These are phyloP conservation scores for Colletotrichum tropicicola DNA, from an alignment of 2,329 filamentous ascomycete genomes.

Conservation along the genomic window DNA sequence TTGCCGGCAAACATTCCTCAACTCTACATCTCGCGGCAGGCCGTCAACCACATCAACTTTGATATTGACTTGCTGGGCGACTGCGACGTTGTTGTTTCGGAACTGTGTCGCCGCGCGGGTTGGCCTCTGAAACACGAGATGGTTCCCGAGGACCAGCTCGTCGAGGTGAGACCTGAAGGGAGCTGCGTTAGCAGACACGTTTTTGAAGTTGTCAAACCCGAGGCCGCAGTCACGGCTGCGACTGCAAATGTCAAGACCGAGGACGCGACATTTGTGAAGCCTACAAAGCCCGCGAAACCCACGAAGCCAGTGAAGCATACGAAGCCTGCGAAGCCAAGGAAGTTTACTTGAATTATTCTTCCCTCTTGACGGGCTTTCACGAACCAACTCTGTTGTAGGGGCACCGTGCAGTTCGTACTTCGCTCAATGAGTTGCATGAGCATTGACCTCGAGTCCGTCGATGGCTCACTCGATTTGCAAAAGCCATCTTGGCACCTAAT, in stretches of 20 bases:
- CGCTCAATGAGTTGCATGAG: not conserved
- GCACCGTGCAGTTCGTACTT: not conserved
- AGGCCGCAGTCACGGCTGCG: not conserved
- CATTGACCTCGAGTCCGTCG: conserved; percentile 5
- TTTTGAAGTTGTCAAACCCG: conserved; percentile 39
- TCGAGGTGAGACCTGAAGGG: conserved; percentile 62
- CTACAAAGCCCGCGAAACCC: conserved; percentile 3
- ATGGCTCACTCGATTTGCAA: not conserved
- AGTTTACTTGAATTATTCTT: not conserved
- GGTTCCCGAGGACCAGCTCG: conserved; percentile 73
- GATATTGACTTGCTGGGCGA: conserved; percentile 97
- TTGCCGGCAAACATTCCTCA: conserved; percentile 84
- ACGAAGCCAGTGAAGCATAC: conserved; percentile 6
- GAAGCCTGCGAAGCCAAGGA: conserved; percentile 21
- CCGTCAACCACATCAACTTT: conserved; percentile 90
- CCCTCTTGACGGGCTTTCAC: too few species aligned
- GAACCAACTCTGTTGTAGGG: too few species aligned
- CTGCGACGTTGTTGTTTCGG: conserved; percentile 88
- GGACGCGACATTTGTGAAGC: not conserved
- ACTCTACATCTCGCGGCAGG: conserved; percentile 87
- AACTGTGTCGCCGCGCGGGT: conserved; percentile 82
- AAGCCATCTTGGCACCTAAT: not conserved
- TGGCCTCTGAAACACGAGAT: conserved; percentile 88
- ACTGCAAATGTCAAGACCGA: not conserved
- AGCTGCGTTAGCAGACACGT: conserved; percentile 52